Base-by-base conservation (phyloP, 2,329 filamentous ascomycete genomes). In the Talaromyces atroroseus region DNA sequence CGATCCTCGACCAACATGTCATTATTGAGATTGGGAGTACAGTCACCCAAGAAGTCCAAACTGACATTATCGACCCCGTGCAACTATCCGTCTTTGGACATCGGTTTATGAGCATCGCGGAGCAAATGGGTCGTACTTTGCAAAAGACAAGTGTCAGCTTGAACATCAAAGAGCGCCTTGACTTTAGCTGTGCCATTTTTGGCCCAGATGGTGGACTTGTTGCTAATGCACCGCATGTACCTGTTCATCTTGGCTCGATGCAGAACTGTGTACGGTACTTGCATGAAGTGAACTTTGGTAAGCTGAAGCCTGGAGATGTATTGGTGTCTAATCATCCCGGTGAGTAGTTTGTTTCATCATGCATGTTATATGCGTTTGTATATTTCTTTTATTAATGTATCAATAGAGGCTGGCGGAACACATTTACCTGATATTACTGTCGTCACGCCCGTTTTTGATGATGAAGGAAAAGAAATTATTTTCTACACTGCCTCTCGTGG, bases 111-210 rank as follows among this genome's bases (percentile, higher is more conserved):
- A 71, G 74, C 18, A 78, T 80, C 16, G 77, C 78, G 0, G 77
- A 80, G 55, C 77, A 80, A 58, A 80, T 80, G 78, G 78, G 77
- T 44, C 74, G 73, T 4, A 77, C 77, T 0, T 64, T 80, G n/a
- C 77, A 80, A 50, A 74, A 76, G 58, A 80, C 77, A 0, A 72
- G 71, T 0, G 76, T 80, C 21, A 77, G 73, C 2, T 75, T 71
- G 0, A 90, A 90, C 62, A 87, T 90, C 63, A 92, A 92, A 67
- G 89, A 92, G 88, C 82, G 88, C 2, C 79, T 92, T 0, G 89
- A 92, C 65, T 92, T 90, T 65, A 90, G 86, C 1, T 92, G 88
- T 63, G 89, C 88, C 26, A 79, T 92, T 1, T 92, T 92, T 59
- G 87, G 89, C 63, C 80, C 84, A 0, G 81, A 82, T 2, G 89